Evolutionary conservation across 164 flowering plant species (phyloP), one percentile per base, ranked within the genome.

Genomic region (Vitis cinerea): DNA sequence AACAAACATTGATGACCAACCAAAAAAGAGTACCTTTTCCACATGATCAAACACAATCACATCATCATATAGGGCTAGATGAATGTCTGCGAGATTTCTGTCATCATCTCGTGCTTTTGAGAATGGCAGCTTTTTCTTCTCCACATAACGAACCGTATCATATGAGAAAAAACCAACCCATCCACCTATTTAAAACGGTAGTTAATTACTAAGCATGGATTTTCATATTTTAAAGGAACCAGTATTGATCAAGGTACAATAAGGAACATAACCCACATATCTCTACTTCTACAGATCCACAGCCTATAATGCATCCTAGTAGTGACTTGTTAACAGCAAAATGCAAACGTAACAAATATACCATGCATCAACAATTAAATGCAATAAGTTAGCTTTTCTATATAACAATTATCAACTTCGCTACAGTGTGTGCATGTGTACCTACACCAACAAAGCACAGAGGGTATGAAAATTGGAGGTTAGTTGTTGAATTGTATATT

Each of bases 91-190:
- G 59, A 94, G 93, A 73, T 85, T 87, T 62, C 97, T 86, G 74
- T 94, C 99, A 84, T 94, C 98, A 19, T 48, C 30, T 7, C 94
- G 97, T 13, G 97, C 97, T 65, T 55, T 77, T 27, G 94, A 79
- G 73, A 94, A 94, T 19, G 95, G 90, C 19, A 94, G 80, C 75
- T 83, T 90, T 75, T 85, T 90, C 83, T 85, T 89, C 77, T 94
- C 99, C 52, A 82, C 89, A 73, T 87, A 92, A 6, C 97, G 90
- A 64, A 94, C 92, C 9, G 96, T 88, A 71, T 94, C 99, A 77
- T 94, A 91, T 9, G 99, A 92, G 73, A 94, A 92, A 72, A 85
- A 94, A 31, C 98, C 98, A 23, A 87, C 90, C 99, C 99, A 94
- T 27, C 97, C 99, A 78, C 99, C 97, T 94, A 77, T 16, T 61